Base-by-base conservation (phyloP, 768 basidiomycete species). In the Leccinum ochraceum region DNA sequence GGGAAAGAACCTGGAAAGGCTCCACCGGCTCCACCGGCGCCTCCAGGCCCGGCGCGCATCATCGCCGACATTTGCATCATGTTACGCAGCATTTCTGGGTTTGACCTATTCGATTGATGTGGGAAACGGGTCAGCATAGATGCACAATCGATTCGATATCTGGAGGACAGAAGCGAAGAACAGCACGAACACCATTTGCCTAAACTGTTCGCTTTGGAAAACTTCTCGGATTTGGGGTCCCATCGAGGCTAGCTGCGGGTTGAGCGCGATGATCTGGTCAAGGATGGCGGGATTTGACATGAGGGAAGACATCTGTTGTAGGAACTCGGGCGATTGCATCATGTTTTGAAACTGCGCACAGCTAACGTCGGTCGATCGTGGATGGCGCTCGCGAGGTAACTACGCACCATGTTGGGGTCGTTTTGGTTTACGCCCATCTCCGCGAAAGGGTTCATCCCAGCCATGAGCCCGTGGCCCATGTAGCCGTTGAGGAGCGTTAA, bases 241-340 rank as follows among this genome's bases (percentile, higher is more conserved):
- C 86, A 95, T 89, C 0, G 77, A 72, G 30, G 84, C 76, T 67
- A 90, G 78, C 66, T 93, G 86, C 0, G 96, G 95, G 74, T 94
- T 91, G 56, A 83, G 83, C 0, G 87, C 83, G 64, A 96, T 88
- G 67, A 95, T 79, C 73, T 95, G 88, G 59, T 98, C 95, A 55
- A 98, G 76, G 53, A 98, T 78, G n/a, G 85, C 86, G 0, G 96
- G 95, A 67, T 95, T 90, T 7, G 87, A 85, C 86, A 98, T 89
- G 75, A 94, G 82, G 14, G 79, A 71, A 8, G 88, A 85, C 91
- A 99, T 96, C 75, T 95, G 91, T 63, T 91, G 85, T 44, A 95
- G 73, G 66, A 95, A 94, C 63, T 92, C 82, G 2, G 92, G 92
- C 17, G 85, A 88, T 68, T 89, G 86, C 81, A 97, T 83, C 90